Base-by-base conservation (phyloP, 2,329 filamentous ascomycete genomes). In the Aspergillus fijiensis region DNA sequence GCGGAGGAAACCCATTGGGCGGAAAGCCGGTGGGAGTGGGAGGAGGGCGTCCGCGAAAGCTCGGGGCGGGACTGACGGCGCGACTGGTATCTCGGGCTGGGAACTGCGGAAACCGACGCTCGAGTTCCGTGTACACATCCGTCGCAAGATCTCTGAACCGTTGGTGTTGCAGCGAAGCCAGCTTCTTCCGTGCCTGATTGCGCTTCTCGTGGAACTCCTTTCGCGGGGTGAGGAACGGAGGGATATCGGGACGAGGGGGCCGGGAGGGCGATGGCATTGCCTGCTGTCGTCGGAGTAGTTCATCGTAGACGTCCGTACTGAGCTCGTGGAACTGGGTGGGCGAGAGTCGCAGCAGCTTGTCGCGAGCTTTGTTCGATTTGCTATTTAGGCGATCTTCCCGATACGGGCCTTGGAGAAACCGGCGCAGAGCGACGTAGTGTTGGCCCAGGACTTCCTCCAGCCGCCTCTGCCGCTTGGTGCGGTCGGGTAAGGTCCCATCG, bases 241-340 rank as follows among this genome's bases (percentile, higher is more conserved):
- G 91, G 66, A 82, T 71, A 74, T 84, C 74, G 69, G 79, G 65
- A 14, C 76, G 76, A 35, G 76, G 74, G 16, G 77, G 75, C 11
- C 75, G 72, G 10, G 74, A 76, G 5, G 76, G 77, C 51, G 77
- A 76, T 31, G 79, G 79, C 51, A 83, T 83, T 55, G 83, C 82
- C 65, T 90, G 85, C 76, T 98, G 93, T 65, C 95, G 87, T 61
- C 95, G 89, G 67, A 96, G 83, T 65, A 98, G 82, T 79, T 99
- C 95, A 77, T 99, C 95, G 78, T 90, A 98, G 47, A 99, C 94
- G 78, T 99, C 95, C 60, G 94, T 98, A 77, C 93, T 97, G 63
- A 99, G 84, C 79, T 99, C 95, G 77, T 96, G 92, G 76, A 99
- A 98, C 76, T 99, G 95, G 29, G 96, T 91, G 1, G 89, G 83